Conservation (phyloP, 495 filamentous ascomycete species). For the Daldinia caldariorum region DNA sequence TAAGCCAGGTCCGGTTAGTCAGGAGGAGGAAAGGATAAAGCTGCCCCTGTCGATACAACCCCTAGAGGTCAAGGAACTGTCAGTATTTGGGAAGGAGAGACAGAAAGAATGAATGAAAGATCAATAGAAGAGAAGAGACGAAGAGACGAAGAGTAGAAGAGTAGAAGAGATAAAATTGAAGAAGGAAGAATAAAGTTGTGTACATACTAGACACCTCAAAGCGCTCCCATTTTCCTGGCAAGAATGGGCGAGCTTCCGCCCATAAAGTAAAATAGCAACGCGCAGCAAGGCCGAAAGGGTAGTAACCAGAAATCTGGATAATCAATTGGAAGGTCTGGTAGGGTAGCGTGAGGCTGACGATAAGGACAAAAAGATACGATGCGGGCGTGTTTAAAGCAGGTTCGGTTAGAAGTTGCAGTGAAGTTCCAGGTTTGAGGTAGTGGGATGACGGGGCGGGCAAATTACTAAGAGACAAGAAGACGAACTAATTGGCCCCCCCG, state of each 20-base stretch:
- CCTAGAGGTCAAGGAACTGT: conserved; percentile 15
- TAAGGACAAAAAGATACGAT: conserved; percentile 33
- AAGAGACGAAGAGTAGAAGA: not conserved
- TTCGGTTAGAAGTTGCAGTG: conserved; percentile 24
- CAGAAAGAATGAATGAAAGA: not conserved
- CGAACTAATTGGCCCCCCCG: conserved; percentile 29
- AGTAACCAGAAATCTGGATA: not conserved
- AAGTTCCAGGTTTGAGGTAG: too few species aligned
- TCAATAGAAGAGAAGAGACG: conserved; percentile 2
- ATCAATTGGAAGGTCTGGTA: conserved; percentile 37
- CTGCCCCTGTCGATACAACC: conserved; percentile 39
- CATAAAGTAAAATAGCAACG: conserved; percentile 35
- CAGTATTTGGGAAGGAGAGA: not conserved
- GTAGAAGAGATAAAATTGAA: not conserved
- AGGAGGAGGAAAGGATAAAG: conserved; percentile 29
- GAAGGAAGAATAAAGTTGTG: conserved; percentile 3
- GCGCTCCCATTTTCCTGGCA: conserved; percentile 48
- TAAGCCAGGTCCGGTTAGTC: not conserved
- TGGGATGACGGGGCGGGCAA: conserved; percentile 44
- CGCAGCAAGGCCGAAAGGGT: conserved; percentile 6
- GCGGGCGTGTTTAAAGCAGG: conserved; percentile 23
- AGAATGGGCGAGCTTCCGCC: conserved; percentile 38
- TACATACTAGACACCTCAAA: conserved; percentile 44
- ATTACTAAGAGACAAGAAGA: conserved; percentile 29
- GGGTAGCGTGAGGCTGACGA: conserved; percentile 34